Evolutionary conservation across 2,329 filamentous ascomycete genomes (phyloP).

Genomic region (Zymoseptoria crescenta): DNA sequence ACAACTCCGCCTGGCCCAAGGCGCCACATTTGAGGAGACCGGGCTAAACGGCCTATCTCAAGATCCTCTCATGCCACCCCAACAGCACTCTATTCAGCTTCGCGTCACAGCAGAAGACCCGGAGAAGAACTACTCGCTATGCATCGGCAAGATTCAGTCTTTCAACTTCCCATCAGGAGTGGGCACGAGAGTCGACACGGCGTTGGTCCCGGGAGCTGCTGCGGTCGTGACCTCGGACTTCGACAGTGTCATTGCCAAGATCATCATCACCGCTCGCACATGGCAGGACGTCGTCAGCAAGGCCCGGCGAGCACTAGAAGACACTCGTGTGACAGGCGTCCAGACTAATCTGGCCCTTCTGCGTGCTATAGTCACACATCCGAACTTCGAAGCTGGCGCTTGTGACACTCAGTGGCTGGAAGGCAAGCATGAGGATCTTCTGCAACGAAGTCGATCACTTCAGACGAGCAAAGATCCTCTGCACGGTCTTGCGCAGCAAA

Average conservation of each 20-base stretch:
- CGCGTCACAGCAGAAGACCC: slow-evolving; percentile 52
- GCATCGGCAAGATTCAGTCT: slow-evolving; percentile 51
- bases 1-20: slow-evolving; percentile 49
- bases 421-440: slow-evolving; percentile 36
- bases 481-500: slow-evolving; percentile 16
- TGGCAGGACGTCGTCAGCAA: slow-evolving; percentile 49
- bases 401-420: slow-evolving; percentile 55
- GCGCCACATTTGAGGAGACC: slow-evolving; percentile 32
- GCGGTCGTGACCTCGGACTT: slow-evolving; percentile 48
- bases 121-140: slow-evolving; percentile 46
- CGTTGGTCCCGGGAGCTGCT: slow-evolving; percentile 38
- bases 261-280: slow-evolving; percentile 48
- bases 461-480: slow-evolving; percentile 14
- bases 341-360: slow-evolving; percentile 52
- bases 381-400: slow-evolving; percentile 41
- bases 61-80: slow-evolving; percentile 32
- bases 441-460: slow-evolving; percentile 22
- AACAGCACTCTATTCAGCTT: slow-evolving; percentile 46
- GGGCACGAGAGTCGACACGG: slow-evolving; percentile 51
- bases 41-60: slow-evolving; percentile 22
- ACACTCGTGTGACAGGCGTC: slow-evolving; percentile 49
- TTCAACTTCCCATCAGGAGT: slow-evolving; percentile 51
- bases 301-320: slow-evolving; percentile 47
- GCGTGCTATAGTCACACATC: slow-evolving; percentile 45
- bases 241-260: slow-evolving; percentile 52